Evolutionary conservation across 1,139 yeast species (phyloP).

Genomic region (Lodderomyces orthopsilosis): DNA sequence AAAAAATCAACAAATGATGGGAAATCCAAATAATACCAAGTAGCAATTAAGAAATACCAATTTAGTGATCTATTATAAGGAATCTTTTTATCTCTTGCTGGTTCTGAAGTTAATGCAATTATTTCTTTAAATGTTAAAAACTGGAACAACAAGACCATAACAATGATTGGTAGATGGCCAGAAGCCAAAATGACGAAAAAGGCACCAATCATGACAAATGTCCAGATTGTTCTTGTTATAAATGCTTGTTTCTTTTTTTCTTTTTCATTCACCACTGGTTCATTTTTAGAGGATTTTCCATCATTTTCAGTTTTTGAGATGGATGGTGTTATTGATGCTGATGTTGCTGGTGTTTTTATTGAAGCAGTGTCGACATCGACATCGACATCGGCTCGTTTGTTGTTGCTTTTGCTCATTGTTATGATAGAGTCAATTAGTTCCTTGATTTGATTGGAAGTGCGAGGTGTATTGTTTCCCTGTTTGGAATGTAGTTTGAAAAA

Average conservation of each 20-base stretch:
- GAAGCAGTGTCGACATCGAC: not conserved
- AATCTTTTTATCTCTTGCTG: slow-evolving; percentile 78
- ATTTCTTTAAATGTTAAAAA: slow-evolving; percentile 87
- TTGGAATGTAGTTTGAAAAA: not conserved
- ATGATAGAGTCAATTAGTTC: not conserved
- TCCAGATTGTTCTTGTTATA: slow-evolving; percentile 89
- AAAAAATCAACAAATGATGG: slow-evolving; percentile 70
- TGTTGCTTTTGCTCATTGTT: not conserved
- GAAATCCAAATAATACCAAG: slow-evolving; percentile 87
- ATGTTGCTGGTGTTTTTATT: not conserved
- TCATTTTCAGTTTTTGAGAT: slow-evolving; percentile 4
- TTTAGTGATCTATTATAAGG: slow-evolving; percentile 83
- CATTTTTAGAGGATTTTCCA: slow-evolving; percentile 1
- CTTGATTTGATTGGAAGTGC: not conserved
- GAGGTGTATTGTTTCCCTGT: not conserved
- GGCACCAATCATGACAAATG: slow-evolving; percentile 81
- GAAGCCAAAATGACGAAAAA: slow-evolving; percentile 74
- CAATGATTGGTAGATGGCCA: slow-evolving; percentile 82
- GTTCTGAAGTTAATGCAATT: slow-evolving; percentile 79
- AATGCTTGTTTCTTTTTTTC: slow-evolving; percentile 81
- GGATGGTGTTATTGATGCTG: slow-evolving; percentile 7
- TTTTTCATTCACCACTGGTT: slow-evolving; percentile 16
- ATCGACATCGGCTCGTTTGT: not conserved
- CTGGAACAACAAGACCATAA: slow-evolving; percentile 70
- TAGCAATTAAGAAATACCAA: slow-evolving; percentile 82